Evolutionary conservation across 495 filamentous ascomycete genomes (phyloP).

Genomic region (Xylaria castorea): DNA sequence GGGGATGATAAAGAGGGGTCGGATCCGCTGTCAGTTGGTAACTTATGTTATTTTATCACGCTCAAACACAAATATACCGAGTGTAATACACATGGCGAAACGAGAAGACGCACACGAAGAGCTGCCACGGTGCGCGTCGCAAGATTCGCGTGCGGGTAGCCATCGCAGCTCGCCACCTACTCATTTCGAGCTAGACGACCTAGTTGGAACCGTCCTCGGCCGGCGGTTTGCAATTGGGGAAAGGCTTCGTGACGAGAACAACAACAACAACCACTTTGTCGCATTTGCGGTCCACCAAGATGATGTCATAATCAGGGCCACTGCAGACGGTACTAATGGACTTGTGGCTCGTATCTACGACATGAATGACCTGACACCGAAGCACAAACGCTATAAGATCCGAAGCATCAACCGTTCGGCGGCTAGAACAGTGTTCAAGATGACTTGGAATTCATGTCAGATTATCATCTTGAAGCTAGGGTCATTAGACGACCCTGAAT

Average conservation of each 20-base stretch:
- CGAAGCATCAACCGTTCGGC: not conserved
- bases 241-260: not conserved
- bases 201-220: not conserved
- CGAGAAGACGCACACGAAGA: not conserved
- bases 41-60: not conserved
- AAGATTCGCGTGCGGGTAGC: not conserved
- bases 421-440: constrained; percentile 1
- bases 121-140: not conserved
- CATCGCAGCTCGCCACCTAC: not conserved
- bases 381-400: constrained; percentile 4
- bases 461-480: not conserved
- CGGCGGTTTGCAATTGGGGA: not conserved
- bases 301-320: no score
- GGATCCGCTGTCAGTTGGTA: not conserved
- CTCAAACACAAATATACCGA: not conserved
- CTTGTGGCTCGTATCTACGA: constrained; percentile 8
- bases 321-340: not conserved
- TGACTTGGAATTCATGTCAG: constrained; percentile 1
- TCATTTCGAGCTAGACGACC: not conserved
- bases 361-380: not conserved
- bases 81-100: not conserved
- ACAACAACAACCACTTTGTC: not conserved
- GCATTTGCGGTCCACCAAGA: not conserved
- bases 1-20: not conserved
- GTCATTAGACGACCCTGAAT: not conserved